phyloP scores from a whole-genome alignment of 331 rosid genomes.

The Rhamnella rubrinervis region DNA sequence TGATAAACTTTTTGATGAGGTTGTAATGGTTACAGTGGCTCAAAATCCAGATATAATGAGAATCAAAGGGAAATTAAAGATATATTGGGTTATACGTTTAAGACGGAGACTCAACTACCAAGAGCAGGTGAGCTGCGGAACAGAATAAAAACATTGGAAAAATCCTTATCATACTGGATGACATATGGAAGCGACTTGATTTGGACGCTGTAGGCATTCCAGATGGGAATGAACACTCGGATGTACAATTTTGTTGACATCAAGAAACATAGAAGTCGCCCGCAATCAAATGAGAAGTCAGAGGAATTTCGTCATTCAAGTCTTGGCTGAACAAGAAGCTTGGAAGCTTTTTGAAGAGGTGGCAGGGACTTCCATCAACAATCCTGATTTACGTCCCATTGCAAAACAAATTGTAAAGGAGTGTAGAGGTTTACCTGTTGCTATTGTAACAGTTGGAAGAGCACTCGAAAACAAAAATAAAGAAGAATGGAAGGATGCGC shows the following conservation, averaged over 20 bases:
- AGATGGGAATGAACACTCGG: too few relatives aligned
- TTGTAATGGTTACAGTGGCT: background rate
- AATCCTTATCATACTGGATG: background rate
- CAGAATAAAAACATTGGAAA: background rate
- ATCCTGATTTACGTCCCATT: background rate
- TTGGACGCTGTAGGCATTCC: too few relatives aligned
- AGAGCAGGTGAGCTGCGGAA: background rate
- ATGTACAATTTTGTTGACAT: too few relatives aligned
- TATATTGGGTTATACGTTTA: background rate
- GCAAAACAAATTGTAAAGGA: background rate
- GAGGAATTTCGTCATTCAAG: too few relatives aligned
- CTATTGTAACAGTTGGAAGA: conserved; percentile 35
- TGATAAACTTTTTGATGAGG: background rate
- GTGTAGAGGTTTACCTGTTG: conserved; percentile 39
- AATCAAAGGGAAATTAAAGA: background rate
- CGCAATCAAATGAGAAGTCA: too few relatives aligned
- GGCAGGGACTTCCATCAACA: too few relatives aligned
- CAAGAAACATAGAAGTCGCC: too few relatives aligned
- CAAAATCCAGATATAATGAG: background rate
- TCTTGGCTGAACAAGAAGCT: too few relatives aligned
- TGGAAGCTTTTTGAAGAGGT: too few relatives aligned
- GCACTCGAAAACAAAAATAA: conserved; percentile 28
- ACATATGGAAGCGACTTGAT: background rate
- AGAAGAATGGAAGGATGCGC: conserved; percentile 34
- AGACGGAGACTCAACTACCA: background rate